A percentile compares a stretch with the other conserved stretches of the same genome.
These are phyloP conservation scores for Ascochyta lentis DNA, from an alignment of 2,329 filamentous ascomycete genomes.

Conservation along the genomic window DNA sequence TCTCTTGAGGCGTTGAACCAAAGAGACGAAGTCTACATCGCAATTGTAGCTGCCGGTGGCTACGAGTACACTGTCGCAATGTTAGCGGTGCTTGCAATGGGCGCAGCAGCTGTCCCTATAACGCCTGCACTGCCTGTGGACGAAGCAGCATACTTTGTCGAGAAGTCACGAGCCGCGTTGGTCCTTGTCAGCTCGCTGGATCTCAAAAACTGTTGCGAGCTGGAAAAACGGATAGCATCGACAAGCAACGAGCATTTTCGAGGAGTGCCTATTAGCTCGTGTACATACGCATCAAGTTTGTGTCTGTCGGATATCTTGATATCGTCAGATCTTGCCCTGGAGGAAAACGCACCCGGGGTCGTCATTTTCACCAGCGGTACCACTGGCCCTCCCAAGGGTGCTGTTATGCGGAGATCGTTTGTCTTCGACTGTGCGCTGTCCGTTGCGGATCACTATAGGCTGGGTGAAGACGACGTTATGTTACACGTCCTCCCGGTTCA, in stretches of 20 bases:
- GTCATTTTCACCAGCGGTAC: conserved; percentile 58
- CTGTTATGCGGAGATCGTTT: conserved; percentile 54
- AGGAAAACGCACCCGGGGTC: conserved; percentile 51
- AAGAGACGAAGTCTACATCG: conserved; percentile 53
- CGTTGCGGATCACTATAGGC: conserved; percentile 43
- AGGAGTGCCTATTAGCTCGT: conserved; percentile 48
- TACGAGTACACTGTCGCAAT: conserved; percentile 59
- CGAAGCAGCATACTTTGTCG: conserved; percentile 55
- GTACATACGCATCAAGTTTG: conserved; percentile 37
- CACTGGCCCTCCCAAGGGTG: conserved; percentile 55
- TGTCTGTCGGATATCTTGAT: conserved; percentile 48
- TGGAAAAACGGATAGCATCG: conserved; percentile 35
- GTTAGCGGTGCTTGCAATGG: conserved; percentile 55
- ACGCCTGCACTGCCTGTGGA: conserved; percentile 51
- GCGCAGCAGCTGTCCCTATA: conserved; percentile 57
- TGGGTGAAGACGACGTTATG: conserved; percentile 43
- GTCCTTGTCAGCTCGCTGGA: conserved; percentile 49
- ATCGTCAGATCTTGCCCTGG: conserved; percentile 50
- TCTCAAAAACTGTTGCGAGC: conserved; percentile 36
- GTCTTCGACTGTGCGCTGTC: conserved; percentile 45
- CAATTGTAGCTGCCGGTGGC: conserved; percentile 54
- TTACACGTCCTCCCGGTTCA: conserved; percentile 47
- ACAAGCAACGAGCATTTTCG: conserved; percentile 43
- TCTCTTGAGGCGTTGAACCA: conserved; percentile 39
- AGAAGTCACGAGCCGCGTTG: conserved; percentile 49